phyloP scores from a whole-genome alignment of 345 rosid species.

The Hirschfeldia incana region DNA sequence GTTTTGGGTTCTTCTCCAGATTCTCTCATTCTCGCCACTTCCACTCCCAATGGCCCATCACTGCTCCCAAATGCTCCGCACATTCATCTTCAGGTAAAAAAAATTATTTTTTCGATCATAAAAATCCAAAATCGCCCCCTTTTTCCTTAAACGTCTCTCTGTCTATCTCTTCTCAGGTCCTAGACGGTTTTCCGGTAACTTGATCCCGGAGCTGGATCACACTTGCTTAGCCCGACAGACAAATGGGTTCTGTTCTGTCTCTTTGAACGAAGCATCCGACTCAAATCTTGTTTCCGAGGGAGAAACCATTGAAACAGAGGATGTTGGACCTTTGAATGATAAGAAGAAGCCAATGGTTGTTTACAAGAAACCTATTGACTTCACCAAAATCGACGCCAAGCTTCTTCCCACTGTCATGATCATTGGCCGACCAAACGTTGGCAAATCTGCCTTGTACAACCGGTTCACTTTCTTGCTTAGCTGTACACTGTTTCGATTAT shows the following conservation, averaged over 20 bases:
- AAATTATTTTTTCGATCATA: not conserved
- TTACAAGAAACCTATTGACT: slow-evolving; percentile 59
- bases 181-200: not conserved
- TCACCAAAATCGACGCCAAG: slow-evolving; percentile 60
- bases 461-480: slow-evolving; percentile 49
- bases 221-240: slow-evolving; percentile 5
- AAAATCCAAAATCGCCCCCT: not conserved
- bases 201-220: slow-evolving; percentile 22
- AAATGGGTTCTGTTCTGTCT: slow-evolving; percentile 45
- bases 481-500: not conserved
- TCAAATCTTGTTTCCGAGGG: slow-evolving; percentile 27
- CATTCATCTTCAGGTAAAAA: slow-evolving; percentile 24
- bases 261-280: slow-evolving; percentile 22
- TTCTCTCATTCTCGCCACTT: not conserved
- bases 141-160: not conserved
- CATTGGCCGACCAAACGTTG: slow-evolving; percentile 92
- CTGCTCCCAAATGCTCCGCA: slow-evolving; percentile 1
- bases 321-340: slow-evolving; percentile 29
- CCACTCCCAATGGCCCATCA: not conserved
- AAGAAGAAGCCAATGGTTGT: slow-evolving; percentile 38
- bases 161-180: not conserved
- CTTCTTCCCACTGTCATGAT: slow-evolving; percentile 82
- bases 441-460: slow-evolving; percentile 90
- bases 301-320: slow-evolving; percentile 3
- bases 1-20: slow-evolving; percentile 5